Conservation (phyloP, 768 basidiomycete genomes). For the Psilocybe tampanensis region DNA sequence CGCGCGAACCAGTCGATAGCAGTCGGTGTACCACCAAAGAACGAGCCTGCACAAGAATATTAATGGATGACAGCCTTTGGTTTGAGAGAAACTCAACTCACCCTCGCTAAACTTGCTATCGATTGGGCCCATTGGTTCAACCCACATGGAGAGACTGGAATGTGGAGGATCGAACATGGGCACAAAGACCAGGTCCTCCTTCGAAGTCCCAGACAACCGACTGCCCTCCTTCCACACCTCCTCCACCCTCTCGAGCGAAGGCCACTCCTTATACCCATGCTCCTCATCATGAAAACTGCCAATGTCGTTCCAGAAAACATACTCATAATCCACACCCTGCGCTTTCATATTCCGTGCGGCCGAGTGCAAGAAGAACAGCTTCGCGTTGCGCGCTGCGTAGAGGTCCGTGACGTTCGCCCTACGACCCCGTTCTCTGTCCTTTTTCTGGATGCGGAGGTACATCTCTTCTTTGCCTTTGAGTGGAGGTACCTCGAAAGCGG, state of each 20-base stretch:
- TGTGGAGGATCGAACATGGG: conserved; percentile 43
- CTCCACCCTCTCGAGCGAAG: conserved; percentile 41
- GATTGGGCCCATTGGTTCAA: conserved; percentile 48
- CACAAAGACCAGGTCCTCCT: conserved; percentile 50
- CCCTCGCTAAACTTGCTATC: conserved; percentile 55
- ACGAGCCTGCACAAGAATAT: conserved; percentile 42
- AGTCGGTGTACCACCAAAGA: conserved; percentile 52
- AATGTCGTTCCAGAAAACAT: conserved; percentile 60
- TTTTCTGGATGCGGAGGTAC: conserved; percentile 44
- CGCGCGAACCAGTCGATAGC: conserved; percentile 49
- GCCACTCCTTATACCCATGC: conserved; percentile 50
- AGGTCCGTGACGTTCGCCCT: conserved; percentile 43
- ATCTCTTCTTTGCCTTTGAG: conserved; percentile 31
- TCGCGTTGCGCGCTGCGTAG: conserved; percentile 57
- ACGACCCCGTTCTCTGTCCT: conserved; percentile 43
- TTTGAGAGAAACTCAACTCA: conserved; percentile 21
- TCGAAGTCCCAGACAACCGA: conserved; percentile 25
- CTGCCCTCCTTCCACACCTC: conserved; percentile 42
- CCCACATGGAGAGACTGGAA: conserved; percentile 37
- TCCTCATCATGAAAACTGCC: conserved; percentile 45
- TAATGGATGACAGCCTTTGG: background rate
- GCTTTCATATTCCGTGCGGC: conserved; percentile 32
- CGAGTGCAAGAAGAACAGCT: conserved; percentile 52
- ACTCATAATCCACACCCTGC: conserved; percentile 41
- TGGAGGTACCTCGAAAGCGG: conserved; percentile 52